Evolutionary conservation across 805 yeast species (phyloP).

Genomic region (Suhomyces emberorum): DNA sequence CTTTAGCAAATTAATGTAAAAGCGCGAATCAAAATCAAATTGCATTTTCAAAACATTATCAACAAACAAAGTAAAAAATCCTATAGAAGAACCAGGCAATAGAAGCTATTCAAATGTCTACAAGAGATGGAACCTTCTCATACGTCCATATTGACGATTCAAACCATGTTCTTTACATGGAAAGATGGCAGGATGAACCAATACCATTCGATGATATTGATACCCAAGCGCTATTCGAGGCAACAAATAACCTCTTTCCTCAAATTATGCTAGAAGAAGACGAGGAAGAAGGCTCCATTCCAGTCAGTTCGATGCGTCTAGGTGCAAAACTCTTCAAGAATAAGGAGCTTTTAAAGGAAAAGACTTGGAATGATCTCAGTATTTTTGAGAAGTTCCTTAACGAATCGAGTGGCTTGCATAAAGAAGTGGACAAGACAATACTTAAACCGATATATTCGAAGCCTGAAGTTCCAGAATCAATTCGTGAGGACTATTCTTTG

Average conservation of each 20-base stretch:
- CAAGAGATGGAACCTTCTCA: constrained; percentile 15
- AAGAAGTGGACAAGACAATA: constrained; percentile 29
- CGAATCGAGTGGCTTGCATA: constrained; percentile 14
- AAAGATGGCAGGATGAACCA: constrained; percentile 39
- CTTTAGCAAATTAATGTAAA: no score
- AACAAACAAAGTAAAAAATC: no score
- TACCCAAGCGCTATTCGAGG: constrained; percentile 35
- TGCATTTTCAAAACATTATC: no score
- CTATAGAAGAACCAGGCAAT: no score
- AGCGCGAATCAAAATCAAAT: no score
- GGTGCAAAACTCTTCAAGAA: constrained; percentile 40
- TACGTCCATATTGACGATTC: constrained; percentile 36
- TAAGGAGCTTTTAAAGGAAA: constrained; percentile 25
- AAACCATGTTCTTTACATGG: constrained; percentile 40
- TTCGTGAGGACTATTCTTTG: constrained; percentile 18
- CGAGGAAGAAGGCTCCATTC: constrained; percentile 38
- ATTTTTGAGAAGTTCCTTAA: constrained; percentile 26
- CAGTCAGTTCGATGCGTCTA: constrained; percentile 32
- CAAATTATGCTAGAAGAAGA: constrained; percentile 35
- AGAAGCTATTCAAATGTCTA: constrained; percentile 3
- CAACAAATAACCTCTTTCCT: constrained; percentile 35
- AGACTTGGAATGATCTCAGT: constrained; percentile 35
- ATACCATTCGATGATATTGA: constrained; percentile 43
- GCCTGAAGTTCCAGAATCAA: constrained; percentile 10
- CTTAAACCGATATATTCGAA: constrained; percentile 25